phyloP scores from a whole-genome alignment of 208 protist genomes.

The Strigomonas culicis region DNA sequence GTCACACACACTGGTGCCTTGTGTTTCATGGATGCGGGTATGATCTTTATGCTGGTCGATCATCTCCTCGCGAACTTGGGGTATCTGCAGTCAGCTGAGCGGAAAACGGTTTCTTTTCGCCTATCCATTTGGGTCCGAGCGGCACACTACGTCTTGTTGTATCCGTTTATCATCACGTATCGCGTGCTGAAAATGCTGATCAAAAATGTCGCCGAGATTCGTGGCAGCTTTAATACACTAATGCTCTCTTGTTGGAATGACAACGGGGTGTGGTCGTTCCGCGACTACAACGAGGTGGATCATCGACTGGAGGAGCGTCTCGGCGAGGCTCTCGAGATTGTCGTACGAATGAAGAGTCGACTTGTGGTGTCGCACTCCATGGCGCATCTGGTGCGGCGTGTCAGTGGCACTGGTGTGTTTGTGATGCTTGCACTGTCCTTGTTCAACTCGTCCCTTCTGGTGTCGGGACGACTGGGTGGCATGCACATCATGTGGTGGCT shows the following conservation, averaged over 20 bases:
- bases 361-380: slow-evolving; percentile 45
- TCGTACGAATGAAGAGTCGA: slow-evolving; percentile 41
- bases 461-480: slow-evolving; percentile 45
- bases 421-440: slow-evolving; percentile 31
- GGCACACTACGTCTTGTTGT: slow-evolving; percentile 39
- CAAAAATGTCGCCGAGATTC: slow-evolving; percentile 65
- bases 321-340: slow-evolving; percentile 34
- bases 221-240: slow-evolving; percentile 48
- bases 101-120: slow-evolving; percentile 34
- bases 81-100: slow-evolving; percentile 33
- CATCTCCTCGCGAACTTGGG: slow-evolving; percentile 71
- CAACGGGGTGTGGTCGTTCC: slow-evolving; percentile 59
- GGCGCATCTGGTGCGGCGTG: slow-evolving; percentile 48
- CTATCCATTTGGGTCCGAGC: slow-evolving; percentile 36
- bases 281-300: slow-evolving; percentile 82
- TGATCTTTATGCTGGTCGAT: slow-evolving; percentile 38
- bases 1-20: slow-evolving; percentile 42
- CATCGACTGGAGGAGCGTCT: slow-evolving; percentile 64
- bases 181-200: slow-evolving; percentile 55
- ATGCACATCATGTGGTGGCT: slow-evolving; percentile 78
- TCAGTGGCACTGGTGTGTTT: slow-evolving; percentile 6
- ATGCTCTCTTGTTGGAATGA: slow-evolving; percentile 56
- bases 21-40: slow-evolving; percentile 32
- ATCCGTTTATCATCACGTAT: slow-evolving; percentile 52
- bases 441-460: slow-evolving; percentile 67